A percentile compares a stretch with the other conserved stretches of the same genome.
These are phyloP conservation scores for Lavandula angustifolia DNA, from an alignment of 257 asterid species.

Conservation along the genomic window DNA sequence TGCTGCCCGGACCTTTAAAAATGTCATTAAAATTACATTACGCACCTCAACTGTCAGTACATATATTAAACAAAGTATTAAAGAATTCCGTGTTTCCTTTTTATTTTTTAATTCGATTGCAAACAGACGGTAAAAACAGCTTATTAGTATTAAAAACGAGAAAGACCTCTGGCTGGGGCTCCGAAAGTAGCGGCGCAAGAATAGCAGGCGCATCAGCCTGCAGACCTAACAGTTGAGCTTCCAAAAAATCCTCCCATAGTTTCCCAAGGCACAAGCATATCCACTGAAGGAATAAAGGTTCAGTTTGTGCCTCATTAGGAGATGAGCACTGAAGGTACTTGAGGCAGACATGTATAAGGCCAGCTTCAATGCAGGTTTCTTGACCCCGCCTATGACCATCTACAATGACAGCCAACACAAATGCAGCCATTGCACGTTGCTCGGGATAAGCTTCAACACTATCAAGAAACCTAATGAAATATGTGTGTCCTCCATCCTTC, in stretches of 20 bases:
- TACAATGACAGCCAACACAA: slow-evolving; percentile 94
- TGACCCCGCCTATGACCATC: slow-evolving; percentile 97
- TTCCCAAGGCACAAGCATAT: slow-evolving; percentile 95
- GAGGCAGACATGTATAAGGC: slow-evolving; percentile 73
- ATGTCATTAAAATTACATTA: slow-evolving; percentile 5
- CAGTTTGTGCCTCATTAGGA: slow-evolving; percentile 79
- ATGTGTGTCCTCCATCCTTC: slow-evolving; percentile 91
- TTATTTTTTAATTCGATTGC: too few species aligned
- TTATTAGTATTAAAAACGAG: slow-evolving; percentile 15
- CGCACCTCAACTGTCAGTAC: slow-evolving; percentile 31
- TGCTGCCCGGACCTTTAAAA: slow-evolving; percentile 87
- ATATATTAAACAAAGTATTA: neutral
- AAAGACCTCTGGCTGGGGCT: slow-evolving; percentile 98
- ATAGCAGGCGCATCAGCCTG: slow-evolving; percentile 88
- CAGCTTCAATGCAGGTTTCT: slow-evolving; percentile 88
- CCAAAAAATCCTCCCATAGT: slow-evolving; percentile 89
- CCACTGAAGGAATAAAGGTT: slow-evolving; percentile 97
- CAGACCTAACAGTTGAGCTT: slow-evolving; percentile 80
- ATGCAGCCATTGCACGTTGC: slow-evolving; percentile 99
- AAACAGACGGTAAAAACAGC: neutral
- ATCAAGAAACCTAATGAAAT: slow-evolving; percentile 91
- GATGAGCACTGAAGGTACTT: slow-evolving; percentile 81
- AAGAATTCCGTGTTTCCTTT: neutral
- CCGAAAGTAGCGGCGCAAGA: slow-evolving; percentile 81
- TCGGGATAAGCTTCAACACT: slow-evolving; percentile 96